phyloP scores from a whole-genome alignment of 2,329 filamentous ascomycete genomes.

The Huntiella savannae region DNA sequence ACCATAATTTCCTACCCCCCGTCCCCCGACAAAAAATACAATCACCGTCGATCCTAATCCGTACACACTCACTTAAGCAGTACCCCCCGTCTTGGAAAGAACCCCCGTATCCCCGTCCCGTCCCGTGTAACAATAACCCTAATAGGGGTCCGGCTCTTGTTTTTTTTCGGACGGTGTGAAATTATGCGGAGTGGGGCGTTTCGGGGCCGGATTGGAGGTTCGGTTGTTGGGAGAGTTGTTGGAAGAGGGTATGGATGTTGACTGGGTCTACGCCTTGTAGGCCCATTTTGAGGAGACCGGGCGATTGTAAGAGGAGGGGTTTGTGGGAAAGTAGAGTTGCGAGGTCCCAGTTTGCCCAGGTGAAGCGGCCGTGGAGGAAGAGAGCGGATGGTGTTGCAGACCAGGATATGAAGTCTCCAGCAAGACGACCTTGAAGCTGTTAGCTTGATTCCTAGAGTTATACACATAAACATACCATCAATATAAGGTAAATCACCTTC shows the following conservation, averaged over 20 bases:
- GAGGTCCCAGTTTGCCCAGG: constrained; percentile 25
- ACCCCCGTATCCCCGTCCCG: too few relatives aligned
- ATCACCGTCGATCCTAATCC: too few relatives aligned
- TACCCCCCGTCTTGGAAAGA: too few relatives aligned
- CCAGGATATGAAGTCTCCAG: constrained; percentile 21
- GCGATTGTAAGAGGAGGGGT: not conserved
- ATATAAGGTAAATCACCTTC: constrained; percentile 15
- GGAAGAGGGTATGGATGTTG: constrained; percentile 4
- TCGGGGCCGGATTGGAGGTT: too few relatives aligned
- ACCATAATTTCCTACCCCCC: too few relatives aligned
- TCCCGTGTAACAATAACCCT: too few relatives aligned
- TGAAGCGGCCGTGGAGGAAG: constrained; percentile 22
- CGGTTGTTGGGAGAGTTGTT: not conserved
- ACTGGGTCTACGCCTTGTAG: constrained; percentile 5
- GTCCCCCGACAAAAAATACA: too few relatives aligned
- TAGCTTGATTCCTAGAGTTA: not conserved
- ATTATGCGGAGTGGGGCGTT: too few relatives aligned
- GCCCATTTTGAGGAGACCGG: constrained; percentile 6
- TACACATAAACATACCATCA: constrained; percentile 13
- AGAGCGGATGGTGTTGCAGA: constrained; percentile 20
- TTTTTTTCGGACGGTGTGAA: too few relatives aligned
- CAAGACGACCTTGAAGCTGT: constrained; percentile 7
- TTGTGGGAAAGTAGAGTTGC: constrained; percentile 12
- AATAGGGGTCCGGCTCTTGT: too few relatives aligned
- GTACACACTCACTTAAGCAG: too few relatives aligned